These are phyloP conservation scores for Sisymbrium irio DNA, from an alignment of 345 rosid species.

Conservation along the genomic window DNA sequence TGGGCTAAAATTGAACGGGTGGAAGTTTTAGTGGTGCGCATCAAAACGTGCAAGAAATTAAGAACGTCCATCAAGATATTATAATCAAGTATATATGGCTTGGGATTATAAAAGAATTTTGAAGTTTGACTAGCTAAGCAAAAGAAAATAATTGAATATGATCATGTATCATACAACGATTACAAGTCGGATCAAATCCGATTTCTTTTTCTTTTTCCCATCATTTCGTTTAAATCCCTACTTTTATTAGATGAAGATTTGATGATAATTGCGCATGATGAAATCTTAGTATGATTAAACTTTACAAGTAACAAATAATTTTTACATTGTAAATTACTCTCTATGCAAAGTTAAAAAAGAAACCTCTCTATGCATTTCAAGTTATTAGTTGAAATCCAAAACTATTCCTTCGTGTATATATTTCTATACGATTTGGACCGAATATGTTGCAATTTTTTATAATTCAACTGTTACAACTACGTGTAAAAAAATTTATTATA, in stretches of 20 bases:
- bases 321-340: too few species aligned
- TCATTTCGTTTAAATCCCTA: too few species aligned
- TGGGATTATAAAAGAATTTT: background rate
- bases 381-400: too few species aligned
- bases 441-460: too few species aligned
- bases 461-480: too few species aligned
- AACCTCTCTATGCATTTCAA: background rate
- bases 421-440: too few species aligned
- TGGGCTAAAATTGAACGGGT: background rate
- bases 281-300: background rate
- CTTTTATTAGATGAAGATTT: background rate
- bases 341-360: too few species aligned
- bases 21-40: background rate
- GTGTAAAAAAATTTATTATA: too few species aligned
- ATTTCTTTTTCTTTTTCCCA: too few species aligned
- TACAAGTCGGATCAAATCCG: background rate
- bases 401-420: too few species aligned
- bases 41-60: background rate
- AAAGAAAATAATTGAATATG: background rate
- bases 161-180: conserved; percentile 7
- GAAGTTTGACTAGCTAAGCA: conserved; percentile 13
- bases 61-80: background rate
- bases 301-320: background rate
- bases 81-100: background rate
- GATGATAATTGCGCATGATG: background rate